A percentile compares a stretch with the other conserved stretches of the same genome.
These are phyloP conservation scores for Niebla homalea DNA, from an alignment of 495 filamentous ascomycete genomes.

Conservation along the genomic window DNA sequence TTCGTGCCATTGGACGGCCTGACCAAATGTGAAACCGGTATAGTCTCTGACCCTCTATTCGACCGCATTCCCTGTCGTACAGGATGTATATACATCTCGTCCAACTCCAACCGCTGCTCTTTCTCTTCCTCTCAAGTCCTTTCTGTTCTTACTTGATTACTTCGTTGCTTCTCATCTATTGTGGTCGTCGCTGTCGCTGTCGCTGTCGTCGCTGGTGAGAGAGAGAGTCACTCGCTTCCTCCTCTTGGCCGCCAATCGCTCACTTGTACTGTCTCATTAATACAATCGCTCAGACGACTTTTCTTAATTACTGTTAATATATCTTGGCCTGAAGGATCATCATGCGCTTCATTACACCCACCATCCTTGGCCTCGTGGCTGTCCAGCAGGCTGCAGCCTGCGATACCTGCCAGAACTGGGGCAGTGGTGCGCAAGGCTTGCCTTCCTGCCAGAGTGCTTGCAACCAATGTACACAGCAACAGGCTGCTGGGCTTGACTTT, in stretches of 20 bases:
- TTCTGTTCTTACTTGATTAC: no score
- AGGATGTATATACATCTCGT: no score
- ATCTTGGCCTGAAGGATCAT: slow-evolving; percentile 7
- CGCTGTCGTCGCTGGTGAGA: slow-evolving; percentile 13
- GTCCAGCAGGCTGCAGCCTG: slow-evolving; percentile 43
- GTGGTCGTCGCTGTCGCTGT: slow-evolving; percentile 17
- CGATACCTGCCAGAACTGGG: background rate
- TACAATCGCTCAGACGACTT: slow-evolving; percentile 12
- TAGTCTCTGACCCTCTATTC: no score
- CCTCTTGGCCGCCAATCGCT: slow-evolving; percentile 14
- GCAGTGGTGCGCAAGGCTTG: slow-evolving; percentile 3
- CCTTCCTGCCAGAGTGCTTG: slow-evolving; percentile 44
- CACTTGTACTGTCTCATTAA: slow-evolving; percentile 7
- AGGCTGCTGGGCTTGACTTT: slow-evolving; percentile 61
- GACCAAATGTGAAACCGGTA: no score
- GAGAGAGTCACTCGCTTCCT: slow-evolving; percentile 19
- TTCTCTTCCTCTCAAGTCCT: no score
- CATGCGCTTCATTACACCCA: slow-evolving; percentile 16
- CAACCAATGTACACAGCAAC: slow-evolving; percentile 54
- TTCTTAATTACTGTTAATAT: background rate
- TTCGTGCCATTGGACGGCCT: no score
- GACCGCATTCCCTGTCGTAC: no score
- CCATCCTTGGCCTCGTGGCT: slow-evolving; percentile 17
- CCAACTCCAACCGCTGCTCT: no score
- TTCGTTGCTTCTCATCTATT: background rate